These are phyloP conservation scores for Amanita polypyramis DNA, from an alignment of 768 basidiomycete species.

Conservation along the genomic window DNA sequence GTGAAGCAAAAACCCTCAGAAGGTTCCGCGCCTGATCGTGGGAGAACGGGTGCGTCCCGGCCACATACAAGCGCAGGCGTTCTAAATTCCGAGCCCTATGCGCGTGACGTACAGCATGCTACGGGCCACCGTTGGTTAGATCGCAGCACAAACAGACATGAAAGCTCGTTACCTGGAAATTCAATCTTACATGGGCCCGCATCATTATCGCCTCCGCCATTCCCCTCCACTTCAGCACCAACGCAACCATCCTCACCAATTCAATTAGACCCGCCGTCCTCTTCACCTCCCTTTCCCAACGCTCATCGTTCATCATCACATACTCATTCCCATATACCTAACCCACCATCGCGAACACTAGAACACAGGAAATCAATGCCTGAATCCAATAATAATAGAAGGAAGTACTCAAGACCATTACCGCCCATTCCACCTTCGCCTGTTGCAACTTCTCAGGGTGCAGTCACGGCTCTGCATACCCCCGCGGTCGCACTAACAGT, in stretches of 20 bases:
- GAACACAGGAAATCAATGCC: slow-evolving; percentile 6
- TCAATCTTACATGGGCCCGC: slow-evolving; percentile 1
- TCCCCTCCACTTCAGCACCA: background rate
- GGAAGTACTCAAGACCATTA: slow-evolving; percentile 1
- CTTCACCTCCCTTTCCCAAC: background rate
- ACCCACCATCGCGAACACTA: background rate
- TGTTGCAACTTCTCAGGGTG: background rate
- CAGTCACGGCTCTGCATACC: background rate
- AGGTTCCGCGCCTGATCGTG: background rate
- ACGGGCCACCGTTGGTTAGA: background rate
- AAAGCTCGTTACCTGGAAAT: background rate
- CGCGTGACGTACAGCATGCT: background rate
- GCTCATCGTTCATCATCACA: background rate
- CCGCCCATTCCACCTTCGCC: slow-evolving; percentile 3
- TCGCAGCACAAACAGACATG: background rate
- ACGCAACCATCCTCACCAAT: background rate
- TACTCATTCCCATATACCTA: slow-evolving; percentile 1
- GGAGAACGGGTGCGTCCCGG: background rate
- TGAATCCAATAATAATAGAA: background rate
- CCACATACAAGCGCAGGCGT: background rate
- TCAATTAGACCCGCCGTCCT: background rate
- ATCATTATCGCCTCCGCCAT: background rate
- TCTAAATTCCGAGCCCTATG: background rate
- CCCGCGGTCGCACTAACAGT: background rate
- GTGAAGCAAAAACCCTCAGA: background rate